phyloP scores from a whole-genome alignment of 2,329 filamentous ascomycete species.

The Magnaporthiopsis poae region DNA sequence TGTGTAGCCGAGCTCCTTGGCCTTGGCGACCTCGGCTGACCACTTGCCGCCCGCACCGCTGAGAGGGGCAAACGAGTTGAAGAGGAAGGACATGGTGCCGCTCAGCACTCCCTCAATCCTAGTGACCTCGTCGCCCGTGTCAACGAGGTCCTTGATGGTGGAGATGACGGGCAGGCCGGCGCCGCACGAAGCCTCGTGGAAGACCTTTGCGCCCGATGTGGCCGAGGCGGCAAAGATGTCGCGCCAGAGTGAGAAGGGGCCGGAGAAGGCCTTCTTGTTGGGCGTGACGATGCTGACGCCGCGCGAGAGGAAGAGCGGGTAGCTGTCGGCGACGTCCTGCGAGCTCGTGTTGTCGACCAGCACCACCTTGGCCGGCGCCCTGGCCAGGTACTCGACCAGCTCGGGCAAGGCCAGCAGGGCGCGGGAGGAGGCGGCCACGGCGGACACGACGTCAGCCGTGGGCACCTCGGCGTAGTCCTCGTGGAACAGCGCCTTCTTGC shows the following conservation, averaged over 20 bases:
- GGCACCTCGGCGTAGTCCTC: slow-evolving; percentile 60
- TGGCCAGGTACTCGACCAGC: slow-evolving; percentile 66
- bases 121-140: slow-evolving; percentile 82
- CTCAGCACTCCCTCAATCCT: slow-evolving; percentile 96
- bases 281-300: slow-evolving; percentile 89
- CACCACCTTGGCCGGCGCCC: slow-evolving; percentile 67
- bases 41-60: slow-evolving; percentile 62
- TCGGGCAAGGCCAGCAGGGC: slow-evolving; percentile 58
- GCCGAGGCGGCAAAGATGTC: slow-evolving; percentile 70
- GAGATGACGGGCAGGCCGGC: slow-evolving; percentile 89
- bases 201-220: slow-evolving; percentile 67
- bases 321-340: slow-evolving; percentile 70
- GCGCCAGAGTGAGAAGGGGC: slow-evolving; percentile 70
- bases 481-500: slow-evolving; percentile 70
- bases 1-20: slow-evolving; percentile 86
- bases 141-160: slow-evolving; percentile 84
- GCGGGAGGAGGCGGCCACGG: slow-evolving; percentile 54
- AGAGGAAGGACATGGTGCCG: slow-evolving; percentile 94
- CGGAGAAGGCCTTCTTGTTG: slow-evolving; percentile 97
- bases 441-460: slow-evolving; percentile 43
- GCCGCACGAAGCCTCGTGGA: slow-evolving; percentile 90
- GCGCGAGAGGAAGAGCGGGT: slow-evolving; percentile 68
- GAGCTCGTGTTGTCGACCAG: slow-evolving; percentile 95
- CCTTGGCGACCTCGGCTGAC: slow-evolving; percentile 83
- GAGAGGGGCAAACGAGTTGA: slow-evolving; percentile 89